phyloP scores from a whole-genome alignment of 2,329 filamentous ascomycete genomes.

The Colletotrichum incanum region DNA sequence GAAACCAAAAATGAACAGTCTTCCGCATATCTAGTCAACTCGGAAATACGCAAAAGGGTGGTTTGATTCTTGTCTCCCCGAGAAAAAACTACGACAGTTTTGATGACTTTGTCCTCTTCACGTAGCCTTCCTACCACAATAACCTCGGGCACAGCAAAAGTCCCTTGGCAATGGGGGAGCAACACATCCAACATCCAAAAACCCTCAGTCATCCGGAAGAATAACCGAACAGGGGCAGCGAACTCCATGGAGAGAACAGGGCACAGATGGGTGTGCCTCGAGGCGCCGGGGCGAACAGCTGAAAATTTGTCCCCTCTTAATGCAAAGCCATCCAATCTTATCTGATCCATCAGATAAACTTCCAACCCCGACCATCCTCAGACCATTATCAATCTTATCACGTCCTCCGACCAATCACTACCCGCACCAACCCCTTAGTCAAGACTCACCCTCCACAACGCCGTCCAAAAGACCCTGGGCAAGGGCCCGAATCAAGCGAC shows the following conservation, averaged over 20 bases:
- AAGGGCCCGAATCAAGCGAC: conserved; percentile 1
- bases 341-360: conserved; percentile 41
- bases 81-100: neutral
- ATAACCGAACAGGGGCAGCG: conserved; percentile 14
- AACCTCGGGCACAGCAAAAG: conserved; percentile 4
- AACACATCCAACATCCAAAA: neutral
- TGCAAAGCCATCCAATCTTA: conserved; percentile 34
- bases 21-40: too few species aligned
- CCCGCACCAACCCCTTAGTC: neutral
- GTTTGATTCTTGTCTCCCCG: too few species aligned
- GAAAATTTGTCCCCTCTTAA: conserved; percentile 14
- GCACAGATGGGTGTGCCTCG: neutral
- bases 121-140: neutral
- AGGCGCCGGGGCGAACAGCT: conserved; percentile 11
- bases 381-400: conserved; percentile 33
- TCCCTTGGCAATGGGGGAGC: neutral
- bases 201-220: conserved; percentile 14
- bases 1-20: too few species aligned
- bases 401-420: conserved; percentile 9
- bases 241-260: neutral
- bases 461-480: conserved; percentile 25
- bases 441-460: conserved; percentile 9
- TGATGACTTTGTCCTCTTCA: neutral
- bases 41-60: too few species aligned
- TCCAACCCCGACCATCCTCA: neutral